phyloP scores from a whole-genome alignment of 352 stramenopile species.

The Phytophthora pseudosyringae region DNA sequence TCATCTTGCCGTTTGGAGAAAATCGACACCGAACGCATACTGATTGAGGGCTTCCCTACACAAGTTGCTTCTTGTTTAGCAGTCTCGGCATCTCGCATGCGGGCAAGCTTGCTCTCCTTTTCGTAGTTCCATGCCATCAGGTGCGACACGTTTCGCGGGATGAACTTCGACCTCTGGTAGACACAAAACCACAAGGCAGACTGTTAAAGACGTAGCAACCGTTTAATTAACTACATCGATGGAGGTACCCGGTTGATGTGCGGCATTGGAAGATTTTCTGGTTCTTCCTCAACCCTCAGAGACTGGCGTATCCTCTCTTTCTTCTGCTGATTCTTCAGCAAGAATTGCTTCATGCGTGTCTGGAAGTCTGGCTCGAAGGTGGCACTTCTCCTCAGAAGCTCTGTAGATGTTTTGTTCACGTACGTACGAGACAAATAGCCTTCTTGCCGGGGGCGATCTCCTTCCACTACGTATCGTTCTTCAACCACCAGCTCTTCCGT shows the following conservation, averaged over 20 bases:
- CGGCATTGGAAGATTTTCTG: conserved; percentile 38
- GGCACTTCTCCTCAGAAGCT: conserved; percentile 49
- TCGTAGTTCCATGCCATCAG: conserved; percentile 68
- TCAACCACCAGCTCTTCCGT: conserved; percentile 4
- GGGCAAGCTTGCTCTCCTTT: conserved; percentile 59
- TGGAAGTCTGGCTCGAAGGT: conserved; percentile 74
- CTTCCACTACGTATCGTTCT: background rate
- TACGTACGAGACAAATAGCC: conserved; percentile 5
- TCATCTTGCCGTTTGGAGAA: conserved; percentile 51
- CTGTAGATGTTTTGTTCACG: conserved; percentile 42
- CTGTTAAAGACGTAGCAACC: background rate
- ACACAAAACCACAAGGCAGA: conserved; percentile 6
- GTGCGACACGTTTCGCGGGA: conserved; percentile 64
- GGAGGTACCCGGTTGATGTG: conserved; percentile 60
- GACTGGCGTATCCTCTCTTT: conserved; percentile 55
- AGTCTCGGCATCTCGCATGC: conserved; percentile 46
- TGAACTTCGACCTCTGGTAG: conserved; percentile 61
- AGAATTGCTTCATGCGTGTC: conserved; percentile 57
- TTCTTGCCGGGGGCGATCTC: conserved; percentile 7
- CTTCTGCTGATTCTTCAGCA: conserved; percentile 52
- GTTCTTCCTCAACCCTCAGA: conserved; percentile 38
- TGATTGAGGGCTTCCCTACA: conserved; percentile 43
- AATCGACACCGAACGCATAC: conserved; percentile 40
- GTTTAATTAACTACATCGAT: background rate
- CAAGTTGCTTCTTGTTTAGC: conserved; percentile 37